Evolutionary conservation across 768 basidiomycete species (phyloP), one percentile per base, ranked within the genome.

Genomic region (Tephrocybe sp.): DNA sequence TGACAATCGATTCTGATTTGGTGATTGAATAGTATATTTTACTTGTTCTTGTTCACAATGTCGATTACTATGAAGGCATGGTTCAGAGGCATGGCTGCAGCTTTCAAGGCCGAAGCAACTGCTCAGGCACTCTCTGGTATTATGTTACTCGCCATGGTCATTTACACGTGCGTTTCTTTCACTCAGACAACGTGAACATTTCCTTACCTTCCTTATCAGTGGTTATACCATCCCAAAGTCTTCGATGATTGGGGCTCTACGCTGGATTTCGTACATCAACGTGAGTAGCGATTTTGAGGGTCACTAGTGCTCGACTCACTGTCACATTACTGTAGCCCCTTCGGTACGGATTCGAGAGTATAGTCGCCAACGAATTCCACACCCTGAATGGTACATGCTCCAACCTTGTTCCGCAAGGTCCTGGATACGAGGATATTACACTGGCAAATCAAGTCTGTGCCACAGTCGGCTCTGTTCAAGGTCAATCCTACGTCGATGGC

Each of bases 311-410:
- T 21, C 37, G 18, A 38, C n/a, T 38, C 4, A 38, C 9, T 3
- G 40, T 6, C 38, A 19, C 58, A 24, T 57, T 45, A 63, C 61
- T 63, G 58, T 52, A 84, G 83, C 76, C 91, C 46, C 52, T 90
- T 30, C 76, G 71, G 2, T 92, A 83, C 60, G 84, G 79, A 0
- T 93, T 94, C 62, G 87, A 91, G 52, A 73, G 77, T 0, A 64
- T 93, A 34, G 73, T 94, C 62, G 73, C 79, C 18, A 94, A 93
- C 66, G 91, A 95, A 64, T 93, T 94, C 68, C 81, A 78, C 55
- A 83, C 79, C 0, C 66, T 88, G 6, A 64, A 86, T 18, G 88
- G 84, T 38, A 59, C 67, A 12, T 86, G 85, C 59, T 69, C 84
- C 21, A 63, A 70, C 33, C 68, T 88, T 12, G 80, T 84, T 0